Evolutionary conservation across 1,139 yeast species (phyloP).

Genomic region (Protomyces arabidopsidicola): DNA sequence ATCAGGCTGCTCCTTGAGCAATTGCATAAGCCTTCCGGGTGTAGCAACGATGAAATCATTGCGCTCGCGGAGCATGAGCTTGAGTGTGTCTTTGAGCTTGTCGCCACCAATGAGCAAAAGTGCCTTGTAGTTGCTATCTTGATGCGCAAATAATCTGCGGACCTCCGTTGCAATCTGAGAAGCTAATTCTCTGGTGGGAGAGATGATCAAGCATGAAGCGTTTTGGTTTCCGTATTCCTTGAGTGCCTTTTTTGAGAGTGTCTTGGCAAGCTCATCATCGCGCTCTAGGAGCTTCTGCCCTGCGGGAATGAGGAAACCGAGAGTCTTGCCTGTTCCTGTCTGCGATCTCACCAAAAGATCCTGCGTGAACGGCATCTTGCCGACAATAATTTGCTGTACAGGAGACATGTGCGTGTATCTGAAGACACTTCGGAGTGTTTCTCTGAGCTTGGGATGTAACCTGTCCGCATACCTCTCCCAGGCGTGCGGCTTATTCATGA

Average conservation of each 20-base stretch:
- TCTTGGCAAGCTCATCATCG: background rate
- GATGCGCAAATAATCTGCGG: slow-evolving; percentile 50
- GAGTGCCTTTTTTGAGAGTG: background rate
- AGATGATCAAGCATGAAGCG: slow-evolving; percentile 64
- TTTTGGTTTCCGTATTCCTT: slow-evolving; percentile 42
- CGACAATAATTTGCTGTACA: slow-evolving; percentile 17
- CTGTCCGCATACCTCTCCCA: slow-evolving; percentile 14
- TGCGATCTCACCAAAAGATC: slow-evolving; percentile 88
- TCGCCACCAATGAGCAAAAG: slow-evolving; percentile 97
- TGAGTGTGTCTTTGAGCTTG: slow-evolving; percentile 74
- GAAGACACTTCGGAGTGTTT: slow-evolving; percentile 1
- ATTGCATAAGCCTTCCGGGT: slow-evolving; percentile 83
- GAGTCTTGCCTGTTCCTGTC: slow-evolving; percentile 88
- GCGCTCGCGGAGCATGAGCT: slow-evolving; percentile 48
- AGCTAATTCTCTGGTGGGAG: slow-evolving; percentile 93
- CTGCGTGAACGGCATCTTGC: slow-evolving; percentile 10
- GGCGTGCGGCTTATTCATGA: background rate
- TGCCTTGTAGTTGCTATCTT: slow-evolving; percentile 52
- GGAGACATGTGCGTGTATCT: slow-evolving; percentile 3
- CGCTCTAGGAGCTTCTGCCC: slow-evolving; percentile 46
- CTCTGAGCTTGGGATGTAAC: background rate
- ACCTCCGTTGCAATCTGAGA: slow-evolving; percentile 52
- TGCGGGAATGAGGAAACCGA: slow-evolving; percentile 83
- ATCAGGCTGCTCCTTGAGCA: slow-evolving; percentile 68
- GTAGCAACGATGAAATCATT: slow-evolving; percentile 85